Evolutionary conservation across 2,329 filamentous ascomycete species (phyloP), one percentile per base, ranked within the genome.

Genomic region (Emericellopsis cladophorae): DNA sequence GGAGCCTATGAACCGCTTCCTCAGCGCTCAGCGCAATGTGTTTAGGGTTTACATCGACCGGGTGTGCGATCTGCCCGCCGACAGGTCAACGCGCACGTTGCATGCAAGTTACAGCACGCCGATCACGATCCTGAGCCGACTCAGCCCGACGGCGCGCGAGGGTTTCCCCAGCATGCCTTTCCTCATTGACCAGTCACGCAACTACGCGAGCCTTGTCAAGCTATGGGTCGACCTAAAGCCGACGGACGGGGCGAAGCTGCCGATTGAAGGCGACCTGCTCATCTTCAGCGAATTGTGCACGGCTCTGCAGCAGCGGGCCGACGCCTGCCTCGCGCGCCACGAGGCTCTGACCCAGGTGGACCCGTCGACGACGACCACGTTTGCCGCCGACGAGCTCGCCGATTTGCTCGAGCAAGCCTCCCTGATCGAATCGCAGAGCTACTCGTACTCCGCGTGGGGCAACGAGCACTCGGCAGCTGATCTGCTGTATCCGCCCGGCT

Each of bases 1-100:
- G 89, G 89, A 95, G 62, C 88, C 88, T 0, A 96, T 96, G 90
- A 96, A 95, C 55, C 76, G 75, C 35, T 95, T 95, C 51, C 66
- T 96, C 31, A 72, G 70, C 8, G 69, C 76, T 1, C 81, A 94
- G 53, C 77, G 88, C 16, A 73, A 81, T 50, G 76, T 84, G 32
- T 87, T 95, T 60, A 93, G 89, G 57, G 74, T 81, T 37, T 95
- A 89, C 51, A 82, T 95, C 45, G 89, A 96, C 55, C 72, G 78
- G 24, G 76, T 95, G 37, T 95, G 90, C 64, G 77, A 81, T 8
- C 85, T 95, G 40, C 81, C 86, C 2, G 75, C 81, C 4, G 81
- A 88, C 37, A 72, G 76, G 38, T 71, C 69, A n/a, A 66, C 71
- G 36, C 68, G 76, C 32, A 67, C 76, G 8, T 71, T 87, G 8